Conservation (phyloP, 139 green algal genomes). For the Coccomyxa sp. region DNA sequence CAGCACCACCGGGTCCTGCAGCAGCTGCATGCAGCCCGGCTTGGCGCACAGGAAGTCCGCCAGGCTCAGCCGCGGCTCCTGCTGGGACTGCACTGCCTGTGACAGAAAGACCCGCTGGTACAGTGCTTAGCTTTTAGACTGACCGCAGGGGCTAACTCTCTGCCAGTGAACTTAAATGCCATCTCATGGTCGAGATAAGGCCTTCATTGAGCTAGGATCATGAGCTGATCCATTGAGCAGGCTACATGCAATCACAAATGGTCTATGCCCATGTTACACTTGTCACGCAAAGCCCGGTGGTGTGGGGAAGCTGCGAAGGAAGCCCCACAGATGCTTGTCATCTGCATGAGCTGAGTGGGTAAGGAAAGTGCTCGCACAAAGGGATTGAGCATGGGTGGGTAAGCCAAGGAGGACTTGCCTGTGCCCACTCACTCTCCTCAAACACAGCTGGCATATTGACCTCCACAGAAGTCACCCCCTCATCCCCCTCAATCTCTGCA, state of each 20-base stretch:
- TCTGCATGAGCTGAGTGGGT: too few relatives aligned
- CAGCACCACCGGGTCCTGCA: constrained; percentile 31
- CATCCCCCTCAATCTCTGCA: constrained; percentile 30
- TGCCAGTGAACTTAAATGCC: too few relatives aligned
- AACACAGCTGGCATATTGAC: neutral
- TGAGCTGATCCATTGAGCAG: neutral
- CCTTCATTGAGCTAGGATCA: neutral
- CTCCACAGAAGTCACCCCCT: constrained; percentile 14
- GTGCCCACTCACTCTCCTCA: neutral
- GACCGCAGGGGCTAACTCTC: too few relatives aligned
- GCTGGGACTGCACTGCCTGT: neutral
- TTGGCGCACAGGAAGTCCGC: constrained; percentile 23
- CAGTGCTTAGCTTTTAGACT: too few relatives aligned
- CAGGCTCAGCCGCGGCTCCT: neutral
- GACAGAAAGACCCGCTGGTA: neutral
- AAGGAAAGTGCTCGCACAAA: neutral
- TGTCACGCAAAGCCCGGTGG: too few relatives aligned
- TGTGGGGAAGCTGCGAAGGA: too few relatives aligned
- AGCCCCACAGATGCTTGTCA: too few relatives aligned
- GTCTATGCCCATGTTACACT: too few relatives aligned
- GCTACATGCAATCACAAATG: too few relatives aligned
- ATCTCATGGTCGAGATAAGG: neutral
- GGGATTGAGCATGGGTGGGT: neutral
- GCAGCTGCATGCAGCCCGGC: constrained; percentile 17
- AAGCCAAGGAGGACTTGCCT: too few relatives aligned